phyloP scores from a whole-genome alignment of 1,139 yeast species.

The Saccharomyces hybrid region DNA sequence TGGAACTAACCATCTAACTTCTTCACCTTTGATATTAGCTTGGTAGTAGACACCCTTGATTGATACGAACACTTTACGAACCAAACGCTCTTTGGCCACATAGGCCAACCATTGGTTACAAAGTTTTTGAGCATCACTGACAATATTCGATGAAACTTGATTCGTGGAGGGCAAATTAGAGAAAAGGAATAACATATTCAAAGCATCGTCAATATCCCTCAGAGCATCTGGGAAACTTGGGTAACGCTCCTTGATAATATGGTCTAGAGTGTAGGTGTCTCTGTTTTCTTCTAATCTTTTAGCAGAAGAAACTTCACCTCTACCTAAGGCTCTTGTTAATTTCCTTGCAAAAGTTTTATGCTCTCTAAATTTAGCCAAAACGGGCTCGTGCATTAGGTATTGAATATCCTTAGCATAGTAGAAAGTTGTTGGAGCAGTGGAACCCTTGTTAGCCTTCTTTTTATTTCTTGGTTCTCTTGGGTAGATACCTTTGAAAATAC shows the following conservation, averaged over 20 bases:
- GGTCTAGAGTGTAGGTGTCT: conserved; percentile 81
- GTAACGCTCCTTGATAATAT: conserved; percentile 87
- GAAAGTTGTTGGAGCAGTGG: conserved; percentile 92
- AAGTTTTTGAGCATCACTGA: conserved; percentile 76
- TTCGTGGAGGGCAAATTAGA: conserved; percentile 94
- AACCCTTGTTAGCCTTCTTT: conserved; percentile 95
- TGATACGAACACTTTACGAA: conserved; percentile 88
- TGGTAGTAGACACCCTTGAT: conserved; percentile 97
- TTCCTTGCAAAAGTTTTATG: conserved; percentile 92
- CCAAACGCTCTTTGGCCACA: conserved; percentile 73
- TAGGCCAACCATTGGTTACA: conserved; percentile 95
- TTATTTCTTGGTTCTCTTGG: conserved; percentile 96
- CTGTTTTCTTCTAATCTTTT: conserved; percentile 73
- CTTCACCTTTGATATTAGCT: conserved; percentile 86
- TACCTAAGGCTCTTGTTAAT: conserved; percentile 81
- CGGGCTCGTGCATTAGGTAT: conserved; percentile 92
- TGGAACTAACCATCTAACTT: conserved; percentile 92
- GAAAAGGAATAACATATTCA: conserved; percentile 88
- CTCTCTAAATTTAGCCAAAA: conserved; percentile 83
- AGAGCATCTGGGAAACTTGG: conserved; percentile 91
- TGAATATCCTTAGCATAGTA: conserved; percentile 92
- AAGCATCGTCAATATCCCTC: conserved; percentile 90
- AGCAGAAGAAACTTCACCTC: conserved; percentile 88
- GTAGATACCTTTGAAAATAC: conserved; percentile 93
- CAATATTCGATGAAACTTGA: conserved; percentile 67